A percentile compares a stretch with the other conserved stretches of the same genome.
phyloP scores from a whole-genome alignment of 2,329 filamentous ascomycete species.

The Stemphylium lycopersici region DNA sequence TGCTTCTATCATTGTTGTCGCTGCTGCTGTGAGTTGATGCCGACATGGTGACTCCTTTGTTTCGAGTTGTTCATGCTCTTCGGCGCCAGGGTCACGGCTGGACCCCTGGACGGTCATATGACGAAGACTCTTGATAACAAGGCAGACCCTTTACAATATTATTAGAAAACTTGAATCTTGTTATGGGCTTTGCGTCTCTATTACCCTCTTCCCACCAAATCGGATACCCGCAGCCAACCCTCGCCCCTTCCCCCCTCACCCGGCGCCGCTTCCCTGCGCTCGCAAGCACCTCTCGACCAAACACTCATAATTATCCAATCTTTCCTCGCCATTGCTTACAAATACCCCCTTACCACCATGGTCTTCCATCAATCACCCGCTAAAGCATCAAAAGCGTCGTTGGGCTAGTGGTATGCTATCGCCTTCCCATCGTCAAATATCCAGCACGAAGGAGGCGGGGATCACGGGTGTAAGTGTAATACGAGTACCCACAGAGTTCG shows the following conservation, averaged over 20 bases:
- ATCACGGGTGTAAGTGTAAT: slow-evolving; percentile 40
- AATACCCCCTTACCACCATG: not conserved
- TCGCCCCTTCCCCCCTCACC: not conserved
- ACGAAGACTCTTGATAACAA: not conserved
- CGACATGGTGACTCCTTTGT: no score
- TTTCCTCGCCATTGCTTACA: no score
- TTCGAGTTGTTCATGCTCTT: no score
- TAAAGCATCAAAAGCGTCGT: slow-evolving; percentile 25
- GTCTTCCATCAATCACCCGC: not conserved
- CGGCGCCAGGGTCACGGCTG: slow-evolving; percentile 27
- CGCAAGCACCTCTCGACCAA: not conserved
- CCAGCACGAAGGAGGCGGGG: slow-evolving; percentile 27
- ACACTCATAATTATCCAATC: not conserved
- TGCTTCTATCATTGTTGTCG: slow-evolving; percentile 10
- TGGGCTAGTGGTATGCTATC: slow-evolving; percentile 50
- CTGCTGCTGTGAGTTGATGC: not conserved
- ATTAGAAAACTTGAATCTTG: not conserved
- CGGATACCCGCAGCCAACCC: not conserved
- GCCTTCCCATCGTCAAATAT: slow-evolving; percentile 46
- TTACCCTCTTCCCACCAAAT: not conserved
- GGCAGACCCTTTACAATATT: not conserved
- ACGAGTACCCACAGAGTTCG: slow-evolving; percentile 6
- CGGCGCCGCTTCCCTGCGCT: not conserved
- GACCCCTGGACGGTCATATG: not conserved
- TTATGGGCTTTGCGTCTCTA: no score